Percentiles rank a stretch among this genome's conserved stretches.
phyloP scores from a whole-genome alignment of 169 alveolate genomes.

The Blepharisma undulans region DNA sequence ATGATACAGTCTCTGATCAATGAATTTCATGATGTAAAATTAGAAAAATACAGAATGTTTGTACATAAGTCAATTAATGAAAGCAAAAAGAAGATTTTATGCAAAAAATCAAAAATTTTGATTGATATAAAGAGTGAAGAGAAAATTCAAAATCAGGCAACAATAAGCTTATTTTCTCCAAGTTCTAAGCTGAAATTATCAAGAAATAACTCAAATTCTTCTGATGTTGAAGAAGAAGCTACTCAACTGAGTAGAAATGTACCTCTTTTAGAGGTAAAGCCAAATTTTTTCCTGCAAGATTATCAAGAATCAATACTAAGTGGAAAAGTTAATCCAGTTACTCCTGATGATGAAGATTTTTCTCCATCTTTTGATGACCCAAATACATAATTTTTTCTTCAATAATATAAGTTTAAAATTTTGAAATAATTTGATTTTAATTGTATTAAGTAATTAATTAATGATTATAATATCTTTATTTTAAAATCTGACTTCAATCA shows the following conservation, averaged over 20 bases:
- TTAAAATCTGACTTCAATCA: too few relatives aligned
- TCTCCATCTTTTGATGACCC: not conserved
- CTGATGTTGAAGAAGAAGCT: not conserved
- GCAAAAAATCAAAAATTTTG: not conserved
- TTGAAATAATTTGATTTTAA: not conserved
- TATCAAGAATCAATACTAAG: not conserved
- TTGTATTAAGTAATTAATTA: too few relatives aligned
- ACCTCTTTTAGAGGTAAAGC: not conserved
- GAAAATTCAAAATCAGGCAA: not conserved
- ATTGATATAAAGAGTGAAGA: not conserved
- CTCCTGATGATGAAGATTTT: not conserved
- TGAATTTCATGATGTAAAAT: not conserved
- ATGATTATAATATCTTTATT: too few relatives aligned
- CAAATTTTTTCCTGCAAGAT: not conserved
- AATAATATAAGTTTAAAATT: not conserved
- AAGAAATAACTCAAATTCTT: not conserved
- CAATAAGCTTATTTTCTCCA: not conserved
- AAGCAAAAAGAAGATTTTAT: not conserved
- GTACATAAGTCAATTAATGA: not conserved
- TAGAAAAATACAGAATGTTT: not conserved
- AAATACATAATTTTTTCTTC: not conserved
- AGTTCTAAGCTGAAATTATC: not conserved
- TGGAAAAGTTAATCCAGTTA: not conserved
- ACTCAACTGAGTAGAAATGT: not conserved
- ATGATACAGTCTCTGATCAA: not conserved